phyloP scores from a whole-genome alignment of 2,329 filamentous ascomycete genomes.

The Epichloe brachyelytri region DNA sequence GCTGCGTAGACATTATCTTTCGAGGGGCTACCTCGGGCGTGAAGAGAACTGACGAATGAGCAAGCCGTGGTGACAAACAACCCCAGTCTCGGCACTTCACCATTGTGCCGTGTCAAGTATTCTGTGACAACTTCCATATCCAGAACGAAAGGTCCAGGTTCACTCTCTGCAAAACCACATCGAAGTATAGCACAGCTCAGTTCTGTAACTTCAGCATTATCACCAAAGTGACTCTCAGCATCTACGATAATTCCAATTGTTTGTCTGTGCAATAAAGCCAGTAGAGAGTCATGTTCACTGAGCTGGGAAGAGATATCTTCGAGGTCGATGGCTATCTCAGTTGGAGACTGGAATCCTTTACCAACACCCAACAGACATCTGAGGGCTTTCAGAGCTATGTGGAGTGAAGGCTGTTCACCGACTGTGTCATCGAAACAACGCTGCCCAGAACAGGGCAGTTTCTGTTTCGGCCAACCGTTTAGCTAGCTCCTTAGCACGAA shows the following conservation, averaged over 20 bases:
- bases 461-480: conserved; percentile 3
- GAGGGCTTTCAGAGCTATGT: conserved; percentile 43
- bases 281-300: conserved; percentile 7
- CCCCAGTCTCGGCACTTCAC: conserved; percentile 53
- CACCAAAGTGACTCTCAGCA: conserved; percentile 39
- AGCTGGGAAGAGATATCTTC: conserved; percentile 31
- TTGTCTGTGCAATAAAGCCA: conserved; percentile 28
- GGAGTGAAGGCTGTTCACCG: conserved; percentile 31
- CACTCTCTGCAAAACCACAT: conserved; percentile 61
- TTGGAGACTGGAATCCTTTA: conserved; percentile 56
- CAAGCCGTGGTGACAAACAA: conserved; percentile 59
- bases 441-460: conserved; percentile 13
- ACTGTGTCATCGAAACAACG: conserved; percentile 16
- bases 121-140: conserved; percentile 51
- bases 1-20: conserved; percentile 35
- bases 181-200: conserved; percentile 58
- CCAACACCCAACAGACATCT: conserved; percentile 59
- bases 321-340: conserved; percentile 55
- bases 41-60: conserved; percentile 52
- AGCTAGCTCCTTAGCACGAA: conserved; percentile 11
- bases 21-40: conserved; percentile 28
- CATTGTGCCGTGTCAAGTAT: conserved; percentile 47
- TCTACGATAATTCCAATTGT: conserved; percentile 34
- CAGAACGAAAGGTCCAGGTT: conserved; percentile 67
- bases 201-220: conserved; percentile 56